Evolutionary conservation across 1,284 basidiomycete species (phyloP).

Genomic region (Heterobasidion parviporum): DNA sequence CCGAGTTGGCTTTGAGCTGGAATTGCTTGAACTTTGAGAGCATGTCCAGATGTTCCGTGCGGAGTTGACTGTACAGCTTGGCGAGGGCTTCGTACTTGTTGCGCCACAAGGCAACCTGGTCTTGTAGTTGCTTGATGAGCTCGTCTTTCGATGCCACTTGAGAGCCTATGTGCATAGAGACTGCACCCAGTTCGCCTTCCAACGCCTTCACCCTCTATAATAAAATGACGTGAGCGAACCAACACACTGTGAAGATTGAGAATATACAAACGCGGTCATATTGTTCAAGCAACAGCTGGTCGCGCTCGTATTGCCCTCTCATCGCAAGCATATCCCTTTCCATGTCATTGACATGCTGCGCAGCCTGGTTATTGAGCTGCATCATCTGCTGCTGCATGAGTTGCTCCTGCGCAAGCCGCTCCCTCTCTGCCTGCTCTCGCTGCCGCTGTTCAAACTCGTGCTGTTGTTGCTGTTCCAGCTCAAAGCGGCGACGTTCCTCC

Average conservation of each 20-base stretch:
- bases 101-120: constrained; percentile 95
- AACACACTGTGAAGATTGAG: background rate
- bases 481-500: constrained; percentile 75
- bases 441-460: constrained; percentile 90
- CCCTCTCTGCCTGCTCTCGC: constrained; percentile 80
- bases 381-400: constrained; percentile 72
- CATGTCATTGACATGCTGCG: constrained; percentile 67
- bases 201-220: constrained; percentile 88
- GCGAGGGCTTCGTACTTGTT: constrained; percentile 99
- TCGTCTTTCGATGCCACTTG: constrained; percentile 95
- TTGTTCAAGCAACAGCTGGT: constrained; percentile 96
- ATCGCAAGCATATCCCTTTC: constrained; percentile 89
- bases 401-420: constrained; percentile 85
- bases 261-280: constrained; percentile 76
- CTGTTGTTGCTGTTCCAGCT: constrained; percentile 77
- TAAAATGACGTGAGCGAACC: constrained; percentile 3
- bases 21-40: constrained; percentile 95
- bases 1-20: constrained; percentile 97
- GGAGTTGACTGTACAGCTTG: constrained; percentile 97
- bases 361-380: constrained; percentile 68
- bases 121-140: constrained; percentile 91
- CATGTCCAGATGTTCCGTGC: constrained; percentile 96
- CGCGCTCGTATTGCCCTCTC: constrained; percentile 96
- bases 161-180: constrained; percentile 75
- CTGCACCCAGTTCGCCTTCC: constrained; percentile 82